Conservation (phyloP, 768 basidiomycete species). For the Obba rivulosa region DNA sequence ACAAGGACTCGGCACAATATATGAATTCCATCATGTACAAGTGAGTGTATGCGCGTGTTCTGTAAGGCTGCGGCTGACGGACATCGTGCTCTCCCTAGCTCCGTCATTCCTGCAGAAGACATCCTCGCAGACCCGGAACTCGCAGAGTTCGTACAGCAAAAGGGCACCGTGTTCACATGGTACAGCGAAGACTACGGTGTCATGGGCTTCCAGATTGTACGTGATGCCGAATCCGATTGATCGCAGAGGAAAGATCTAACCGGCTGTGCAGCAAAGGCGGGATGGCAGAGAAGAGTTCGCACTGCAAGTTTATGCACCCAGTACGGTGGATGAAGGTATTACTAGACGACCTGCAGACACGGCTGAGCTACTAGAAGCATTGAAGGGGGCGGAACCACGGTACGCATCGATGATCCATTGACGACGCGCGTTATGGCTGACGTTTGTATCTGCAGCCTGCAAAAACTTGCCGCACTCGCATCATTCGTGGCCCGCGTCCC, state of each 20-base stretch:
- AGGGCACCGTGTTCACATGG: conserved; percentile 10
- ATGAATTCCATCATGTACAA: conserved; percentile 11
- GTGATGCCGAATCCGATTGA: background rate
- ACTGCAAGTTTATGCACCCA: conserved; percentile 3
- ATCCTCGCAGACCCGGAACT: conserved; percentile 11
- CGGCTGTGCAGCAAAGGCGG: background rate
- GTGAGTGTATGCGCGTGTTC: conserved; percentile 3
- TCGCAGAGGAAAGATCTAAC: background rate
- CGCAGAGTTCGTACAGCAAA: conserved; percentile 1
- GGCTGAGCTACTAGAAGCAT: conserved; percentile 4
- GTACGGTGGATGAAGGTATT: background rate
- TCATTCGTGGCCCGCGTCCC: background rate
- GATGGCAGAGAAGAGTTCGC: background rate
- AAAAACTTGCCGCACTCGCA: conserved; percentile 11
- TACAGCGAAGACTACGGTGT: conserved; percentile 9
- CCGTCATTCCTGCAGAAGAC: conserved; percentile 4
- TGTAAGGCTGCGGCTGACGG: background rate
- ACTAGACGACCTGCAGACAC: background rate
- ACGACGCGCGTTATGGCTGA: background rate
- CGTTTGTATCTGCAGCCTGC: conserved; percentile 7
- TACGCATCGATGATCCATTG: conserved; percentile 1
- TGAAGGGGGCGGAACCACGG: conserved; percentile 15
- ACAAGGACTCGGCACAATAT: background rate
- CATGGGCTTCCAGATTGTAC: conserved; percentile 11
- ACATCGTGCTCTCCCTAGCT: background rate